phyloP scores from a whole-genome alignment of 2,329 filamentous ascomycete species.

The Graphiopsis chlorocephala region DNA sequence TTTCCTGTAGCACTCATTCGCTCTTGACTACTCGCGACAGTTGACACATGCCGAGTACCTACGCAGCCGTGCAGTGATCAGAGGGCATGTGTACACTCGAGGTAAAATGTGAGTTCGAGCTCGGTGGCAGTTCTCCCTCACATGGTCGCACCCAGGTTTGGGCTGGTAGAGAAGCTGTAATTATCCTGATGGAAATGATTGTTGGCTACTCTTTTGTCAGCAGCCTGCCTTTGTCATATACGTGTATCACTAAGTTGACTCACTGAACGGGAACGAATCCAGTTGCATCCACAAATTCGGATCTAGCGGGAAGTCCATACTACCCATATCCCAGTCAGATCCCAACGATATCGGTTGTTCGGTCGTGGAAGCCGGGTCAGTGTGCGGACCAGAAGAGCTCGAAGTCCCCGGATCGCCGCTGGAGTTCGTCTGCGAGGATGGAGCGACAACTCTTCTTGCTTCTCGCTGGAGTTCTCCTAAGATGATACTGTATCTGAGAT shows the following conservation, averaged over 20 bases:
- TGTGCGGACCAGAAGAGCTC: constrained; percentile 13
- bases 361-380: neutral
- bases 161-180: neutral
- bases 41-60: too few relatives aligned
- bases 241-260: neutral
- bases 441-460: constrained; percentile 31
- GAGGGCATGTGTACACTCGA: neutral
- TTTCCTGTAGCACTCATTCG: too few relatives aligned
- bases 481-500: constrained; percentile 51
- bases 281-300: constrained; percentile 31
- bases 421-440: constrained; percentile 5
- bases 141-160: neutral
- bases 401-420: constrained; percentile 11
- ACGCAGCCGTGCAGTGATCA: neutral
- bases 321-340: constrained; percentile 9
- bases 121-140: neutral
- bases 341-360: neutral
- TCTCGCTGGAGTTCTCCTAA: constrained; percentile 52
- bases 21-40: too few relatives aligned
- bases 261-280: constrained; percentile 30
- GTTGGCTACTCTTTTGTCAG: neutral
- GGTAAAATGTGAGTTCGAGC: neutral
- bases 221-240: neutral
- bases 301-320: constrained; percentile 27
- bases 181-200: constrained; percentile 1